Base-by-base conservation (phyloP, 495 filamentous ascomycete genomes). In the Penicillium arizonense region DNA sequence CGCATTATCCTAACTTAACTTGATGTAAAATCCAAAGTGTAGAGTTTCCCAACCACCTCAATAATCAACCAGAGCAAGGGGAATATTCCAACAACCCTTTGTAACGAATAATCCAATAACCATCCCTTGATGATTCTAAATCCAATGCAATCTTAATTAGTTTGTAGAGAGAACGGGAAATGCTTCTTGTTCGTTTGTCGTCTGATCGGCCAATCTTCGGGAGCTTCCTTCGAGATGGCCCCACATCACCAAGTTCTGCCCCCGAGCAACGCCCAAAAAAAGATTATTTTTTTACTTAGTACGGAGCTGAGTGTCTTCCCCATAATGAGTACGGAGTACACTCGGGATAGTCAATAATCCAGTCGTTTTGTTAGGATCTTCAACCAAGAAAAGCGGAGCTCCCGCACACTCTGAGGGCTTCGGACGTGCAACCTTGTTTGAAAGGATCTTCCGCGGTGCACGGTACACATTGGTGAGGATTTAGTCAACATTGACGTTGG, bases 351-450 rank as follows among this genome's bases (percentile, higher is more conserved):
- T 11, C n/a, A 47, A 24, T 47, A 36, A 47, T 33, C 21, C 10
- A 26, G 1, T 24, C 10, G 23, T 8, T 33, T 24, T 18, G 18
- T 18, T 21, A 11, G 44, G 33, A 36, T 30, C 45, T 38, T 39
- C 46, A 35, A 21, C 24, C 32, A 39, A 38, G n/a, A 41, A 47
- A 51, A 23, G 50, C 20, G 47, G 61, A 61, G 10, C 59, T 49
- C n/a, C 45, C 23, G 16, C 44, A 37, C 20, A 18, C 9, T 26
- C 13, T 51, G 45, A 62, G 52, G 58, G 46, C 53, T 57, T 65
- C 58, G 62, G 62, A 54, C 47, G 43, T 46, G 8, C 53, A 59
- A 52, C 62, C 50, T 59, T 62, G 52, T 50, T 59, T 46, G 45
- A 57, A 30, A 55, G 26, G n/a, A 14, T 43, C 32, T 49, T 56